These are phyloP conservation scores for Corynespora cassiicola DNA, from an alignment of 2,329 filamentous ascomycete species.

Conservation along the genomic window DNA sequence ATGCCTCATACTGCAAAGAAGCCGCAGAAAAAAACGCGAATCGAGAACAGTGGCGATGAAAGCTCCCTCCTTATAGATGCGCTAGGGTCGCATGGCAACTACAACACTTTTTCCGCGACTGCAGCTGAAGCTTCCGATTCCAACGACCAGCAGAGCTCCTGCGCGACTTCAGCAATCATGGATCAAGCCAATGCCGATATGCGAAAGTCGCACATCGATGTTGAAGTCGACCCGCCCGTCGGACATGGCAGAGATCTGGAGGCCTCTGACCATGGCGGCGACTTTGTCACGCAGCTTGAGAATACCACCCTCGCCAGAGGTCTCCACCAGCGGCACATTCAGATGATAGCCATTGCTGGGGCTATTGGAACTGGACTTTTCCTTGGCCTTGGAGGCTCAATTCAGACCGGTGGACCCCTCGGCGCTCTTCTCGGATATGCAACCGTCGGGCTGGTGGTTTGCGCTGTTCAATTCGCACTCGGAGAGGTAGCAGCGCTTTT, in stretches of 20 bases:
- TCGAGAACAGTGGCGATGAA: background rate
- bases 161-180: background rate
- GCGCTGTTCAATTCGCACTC: constrained; percentile 58
- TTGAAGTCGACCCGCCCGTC: constrained; percentile 1
- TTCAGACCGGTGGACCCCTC: constrained; percentile 59
- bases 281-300: constrained; percentile 33
- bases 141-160: background rate
- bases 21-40: constrained; percentile 1
- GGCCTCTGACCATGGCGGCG: constrained; percentile 13
- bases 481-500: constrained; percentile 60
- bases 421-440: constrained; percentile 60
- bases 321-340: constrained; percentile 58
- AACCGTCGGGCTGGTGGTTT: constrained; percentile 58
- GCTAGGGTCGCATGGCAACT: background rate
- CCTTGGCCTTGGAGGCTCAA: constrained; percentile 60
- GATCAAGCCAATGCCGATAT: background rate
- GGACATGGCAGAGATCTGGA: constrained; percentile 9
- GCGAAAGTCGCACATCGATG: constrained; percentile 5
- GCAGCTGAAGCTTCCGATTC: too few relatives aligned
- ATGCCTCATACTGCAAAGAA: too few relatives aligned
- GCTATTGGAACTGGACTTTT: constrained; percentile 63
- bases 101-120: constrained; percentile 7
- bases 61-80: constrained; percentile 4
- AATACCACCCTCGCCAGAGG: constrained; percentile 27
- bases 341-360: constrained; percentile 64